Evolutionary conservation across 441 rosid genomes (phyloP), one percentile per base, ranked within the genome.

Genomic region (Croton setiger): DNA sequence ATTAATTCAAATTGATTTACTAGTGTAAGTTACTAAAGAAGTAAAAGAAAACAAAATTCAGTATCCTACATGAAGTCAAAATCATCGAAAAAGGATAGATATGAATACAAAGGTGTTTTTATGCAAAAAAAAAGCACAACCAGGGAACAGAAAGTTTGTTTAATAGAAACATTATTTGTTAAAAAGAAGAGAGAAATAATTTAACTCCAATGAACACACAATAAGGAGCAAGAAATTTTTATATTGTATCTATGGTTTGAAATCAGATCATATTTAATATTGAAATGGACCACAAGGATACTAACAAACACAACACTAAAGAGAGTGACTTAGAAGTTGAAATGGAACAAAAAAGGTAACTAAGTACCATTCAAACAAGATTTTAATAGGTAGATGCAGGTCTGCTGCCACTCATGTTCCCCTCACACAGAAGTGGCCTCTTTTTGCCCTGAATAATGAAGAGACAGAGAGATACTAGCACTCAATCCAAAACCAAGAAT

Each of bases 361-460:
- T 5, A 51, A 51, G 20, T 45, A 63, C 39, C 54, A 51, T 64
- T 64, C 44, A 64, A 60, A 39, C 21, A 35, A 64, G n/a, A 49
- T 31, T 64, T 49, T n/a, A 64, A 14, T 2, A 33, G 59, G 18
- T 48, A 18, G 44, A 56, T 18, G 5, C 58, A 49, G 33, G 52
- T 65, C 37, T 53, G 13, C 48, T 5, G 33, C 15, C 15, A 41
- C 8, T 23, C 7, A 27, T 52, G 37, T 56, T 53, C 43, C 31
- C 43, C 43, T 39, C 43, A 39, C 10, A 39, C 10, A 39, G 43
- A 7, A 39, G 5, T 39, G 49, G 58, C 37, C 49, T 37, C 60
- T 52, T 37, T 37, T 45, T 55, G 60, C 59, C 37, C 53, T 66
- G 37, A 39, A 45, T 41, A 52, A 54, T 52, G 47, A 39, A 65